Evolutionary conservation across 495 filamentous ascomycete species (phyloP).

Genomic region (Stereocaulon alpinum): DNA sequence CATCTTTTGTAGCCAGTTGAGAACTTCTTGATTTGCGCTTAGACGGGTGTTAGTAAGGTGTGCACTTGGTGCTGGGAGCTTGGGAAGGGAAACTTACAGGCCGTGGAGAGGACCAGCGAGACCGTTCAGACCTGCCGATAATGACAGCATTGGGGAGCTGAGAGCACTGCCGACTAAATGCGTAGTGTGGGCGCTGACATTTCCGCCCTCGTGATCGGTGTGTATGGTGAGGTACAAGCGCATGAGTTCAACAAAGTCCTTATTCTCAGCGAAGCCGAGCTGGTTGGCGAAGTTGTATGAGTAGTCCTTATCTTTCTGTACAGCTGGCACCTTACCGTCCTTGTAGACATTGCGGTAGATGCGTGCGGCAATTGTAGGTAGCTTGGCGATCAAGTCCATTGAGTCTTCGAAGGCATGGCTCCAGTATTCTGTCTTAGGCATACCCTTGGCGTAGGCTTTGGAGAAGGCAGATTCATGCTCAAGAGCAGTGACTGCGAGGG

Average conservation of each 20-base stretch:
- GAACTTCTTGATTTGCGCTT: conserved; percentile 93
- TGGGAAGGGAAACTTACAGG: conserved; percentile 39
- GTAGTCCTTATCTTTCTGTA: conserved; percentile 98
- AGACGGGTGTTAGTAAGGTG: conserved; percentile 4
- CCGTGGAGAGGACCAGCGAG: conserved; percentile 96
- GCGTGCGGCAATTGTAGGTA: conserved; percentile 91
- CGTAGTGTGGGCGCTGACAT: conserved; percentile 95
- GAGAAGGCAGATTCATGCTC: conserved; percentile 96
- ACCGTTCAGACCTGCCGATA: conserved; percentile 93
- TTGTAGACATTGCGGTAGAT: conserved; percentile 99
- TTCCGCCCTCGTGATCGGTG: conserved; percentile 98
- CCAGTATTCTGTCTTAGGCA: conserved; percentile 99
- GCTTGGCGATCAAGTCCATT: conserved; percentile 99
- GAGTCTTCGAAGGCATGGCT: conserved; percentile 98
- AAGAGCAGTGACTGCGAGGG: conserved; percentile 89
- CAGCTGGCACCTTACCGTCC: conserved; percentile 90
- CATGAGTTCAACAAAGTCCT: conserved; percentile 96
- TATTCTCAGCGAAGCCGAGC: conserved; percentile 90
- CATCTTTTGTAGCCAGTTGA: conserved; percentile 98
- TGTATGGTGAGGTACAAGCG: conserved; percentile 98
- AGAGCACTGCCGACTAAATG: conserved; percentile 95
- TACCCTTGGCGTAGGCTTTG: conserved; percentile 95
- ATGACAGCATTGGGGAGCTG: conserved; percentile 92
- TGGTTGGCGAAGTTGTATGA: conserved; percentile 97
- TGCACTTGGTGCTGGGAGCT: neutral